Base-by-base conservation (phyloP, 768 basidiomycete genomes). In the Hydnomerulius pinastri region DNA sequence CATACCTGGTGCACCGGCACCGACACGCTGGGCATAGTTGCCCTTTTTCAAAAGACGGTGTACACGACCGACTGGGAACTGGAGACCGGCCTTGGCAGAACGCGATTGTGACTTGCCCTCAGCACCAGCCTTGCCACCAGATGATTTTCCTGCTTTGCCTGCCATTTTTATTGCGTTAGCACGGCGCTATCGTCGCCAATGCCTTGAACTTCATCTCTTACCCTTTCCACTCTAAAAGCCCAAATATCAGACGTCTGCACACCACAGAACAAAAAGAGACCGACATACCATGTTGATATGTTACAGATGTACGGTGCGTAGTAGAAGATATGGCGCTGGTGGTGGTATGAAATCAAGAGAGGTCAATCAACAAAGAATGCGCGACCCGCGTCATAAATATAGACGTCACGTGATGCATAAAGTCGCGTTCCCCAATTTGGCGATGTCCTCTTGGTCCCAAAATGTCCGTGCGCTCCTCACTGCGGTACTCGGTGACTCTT, bases 11-110 rank as follows among this genome's bases (percentile, higher is more conserved):
- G 92, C 89, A 74, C 91, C 90, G 48, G 90, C 88, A 72, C 92
- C 91, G 55, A 93, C 85, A 68, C 92, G 87, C 60, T 89, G 85
- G 43, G 87, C 86, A 57, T 91, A 92, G 77, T 92, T 92, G 46
- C 90, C 90, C 70, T 81, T 82, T 78, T 91, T 91, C 70, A 92
- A 70, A 36, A 91, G 82, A 81, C 89, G 85, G 74, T 90, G 91
- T 54, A 92, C 83, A 87, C 91, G 91, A 79, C 91, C 91, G 60
- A 93, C 90, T 46, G 91, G 91, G 77, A 93, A 90, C 67, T 88
- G 85, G 48, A 87, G 81, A 60, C 86, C 86, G 11, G 86, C 86
- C 63, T 86, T 87, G 46, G 85, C 77, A 20, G 86, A 87, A 46
- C 86, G 83, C 12, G 86, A 87, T 60, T 82, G 81, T 4, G 84